phyloP scores from a whole-genome alignment of 169 alveolate genomes.

The Eimeria necatrix region DNA sequence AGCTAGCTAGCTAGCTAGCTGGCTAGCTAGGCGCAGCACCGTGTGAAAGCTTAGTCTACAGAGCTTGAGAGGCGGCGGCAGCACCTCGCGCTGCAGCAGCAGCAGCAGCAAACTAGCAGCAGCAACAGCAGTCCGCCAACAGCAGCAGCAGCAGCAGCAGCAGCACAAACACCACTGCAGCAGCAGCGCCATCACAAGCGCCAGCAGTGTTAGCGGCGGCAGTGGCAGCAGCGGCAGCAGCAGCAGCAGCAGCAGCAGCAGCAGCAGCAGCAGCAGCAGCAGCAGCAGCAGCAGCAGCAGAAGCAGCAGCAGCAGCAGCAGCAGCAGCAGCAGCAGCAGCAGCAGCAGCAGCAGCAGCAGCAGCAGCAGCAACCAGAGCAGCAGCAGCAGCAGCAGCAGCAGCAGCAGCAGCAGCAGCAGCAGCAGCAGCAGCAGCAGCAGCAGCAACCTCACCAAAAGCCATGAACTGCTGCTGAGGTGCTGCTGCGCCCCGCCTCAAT shows the following conservation, averaged over 20 bases:
- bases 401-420: constrained; percentile 26
- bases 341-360: background rate
- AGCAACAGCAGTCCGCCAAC: background rate
- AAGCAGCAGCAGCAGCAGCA: constrained; percentile 12
- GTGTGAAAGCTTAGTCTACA: no score
- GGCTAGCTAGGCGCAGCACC: no score
- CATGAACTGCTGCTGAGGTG: background rate
- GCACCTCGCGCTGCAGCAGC: constrained; percentile 20
- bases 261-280: background rate
- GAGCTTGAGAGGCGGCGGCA: no score
- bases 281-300: background rate
- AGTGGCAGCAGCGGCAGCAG: constrained; percentile 24
- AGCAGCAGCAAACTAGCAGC: background rate
- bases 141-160: constrained; percentile 4
- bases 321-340: background rate
- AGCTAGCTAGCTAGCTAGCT: no score
- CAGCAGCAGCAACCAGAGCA: constrained; percentile 13
- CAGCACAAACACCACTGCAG: background rate
- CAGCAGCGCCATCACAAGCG: background rate
- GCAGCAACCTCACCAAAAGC: constrained; percentile 35
- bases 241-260: background rate
- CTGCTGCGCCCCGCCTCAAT: background rate
- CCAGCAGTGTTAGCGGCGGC: background rate
- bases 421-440: constrained; percentile 21
- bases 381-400: constrained; percentile 22